Evolutionary conservation across 2,329 filamentous ascomycete genomes (phyloP), one percentile per base, ranked within the genome.

Genomic region (Exophiala dermatitidis): DNA sequence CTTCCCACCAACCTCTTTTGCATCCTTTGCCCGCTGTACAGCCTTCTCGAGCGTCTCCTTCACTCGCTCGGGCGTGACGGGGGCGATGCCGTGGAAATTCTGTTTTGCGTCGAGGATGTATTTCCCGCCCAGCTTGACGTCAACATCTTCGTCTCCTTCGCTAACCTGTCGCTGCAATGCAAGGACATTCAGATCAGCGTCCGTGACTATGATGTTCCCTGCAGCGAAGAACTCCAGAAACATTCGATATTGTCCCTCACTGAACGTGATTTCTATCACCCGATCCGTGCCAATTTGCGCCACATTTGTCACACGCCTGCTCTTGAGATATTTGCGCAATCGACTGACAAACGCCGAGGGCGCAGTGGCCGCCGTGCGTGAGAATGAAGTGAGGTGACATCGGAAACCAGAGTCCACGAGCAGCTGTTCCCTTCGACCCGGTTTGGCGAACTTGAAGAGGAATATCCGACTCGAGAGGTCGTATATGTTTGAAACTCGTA

Each of bases 181-280:
- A 34, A 97, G 69, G 51, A 97, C 90, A 58, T 85, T 93, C 48
- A 90, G 74, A 28, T 94, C 84, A 47, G 78, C 79, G 66, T 97
- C 90, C 2, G 93, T 95, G 49, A 98, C 77, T 57, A 98, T 88
- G 56, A 98, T 85, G 67, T 98, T 98, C 43, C 93, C 93, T 48
- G 88, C 87, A 1, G 93, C 91, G 67, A 95, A 98, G 73, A 98
- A 98, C 71, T 98, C 93, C 30, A 98, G 74, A 67, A 89, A 96
- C 26, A 98, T 70, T 40, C 85, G 79, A 67, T 94, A 96, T 62
- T 84, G 79, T 7, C 93, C 93, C 74, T 97, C 90, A 63, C 88
- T 94, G 68, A 98, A 96, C 64, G 86, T 80, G 50, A 98, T 83
- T 68, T 97, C 89, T 49, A 98, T 84, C 57, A 98, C 86, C 49